Conservation (phyloP, 106 monocot genomes). For the Apostasia ramifera region DNA sequence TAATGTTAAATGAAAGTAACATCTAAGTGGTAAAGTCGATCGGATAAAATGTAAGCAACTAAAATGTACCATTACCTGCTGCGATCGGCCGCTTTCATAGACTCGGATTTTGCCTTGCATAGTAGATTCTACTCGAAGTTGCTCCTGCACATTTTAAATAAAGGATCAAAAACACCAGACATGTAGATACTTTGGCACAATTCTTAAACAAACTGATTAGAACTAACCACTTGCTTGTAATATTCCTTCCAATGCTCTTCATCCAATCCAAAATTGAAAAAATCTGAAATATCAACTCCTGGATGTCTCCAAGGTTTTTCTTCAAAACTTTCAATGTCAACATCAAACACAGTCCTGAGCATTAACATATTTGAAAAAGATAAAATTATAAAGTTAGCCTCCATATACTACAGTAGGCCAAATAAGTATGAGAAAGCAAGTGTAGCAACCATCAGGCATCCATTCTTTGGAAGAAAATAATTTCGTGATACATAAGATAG, state of each 20-base stretch:
- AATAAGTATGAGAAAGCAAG: no score
- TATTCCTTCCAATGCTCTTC: constrained; percentile 89
- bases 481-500: no score
- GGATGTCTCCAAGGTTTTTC: constrained; percentile 91
- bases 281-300: constrained; percentile 84
- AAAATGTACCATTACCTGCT: constrained; percentile 40
- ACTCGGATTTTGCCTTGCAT: constrained; percentile 98
- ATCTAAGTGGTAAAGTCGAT: background rate
- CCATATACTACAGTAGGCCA: no score
- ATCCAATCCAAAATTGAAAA: constrained; percentile 92
- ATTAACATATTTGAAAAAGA: background rate
- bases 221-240: constrained; percentile 69
- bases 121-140: constrained; percentile 87
- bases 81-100: constrained; percentile 91
- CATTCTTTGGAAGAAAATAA: no score
- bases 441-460: no score
- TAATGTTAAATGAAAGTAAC: background rate
- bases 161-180: constrained; percentile 1
- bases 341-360: constrained; percentile 91
- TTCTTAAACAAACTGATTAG: background rate
- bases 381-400: no score
- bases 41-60: background rate
- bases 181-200: background rate
- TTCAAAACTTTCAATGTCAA: constrained; percentile 89
- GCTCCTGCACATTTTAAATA: constrained; percentile 42